Evolutionary conservation across 2,329 filamentous ascomycete species (phyloP).

Genomic region (Trichoderma gracile): DNA sequence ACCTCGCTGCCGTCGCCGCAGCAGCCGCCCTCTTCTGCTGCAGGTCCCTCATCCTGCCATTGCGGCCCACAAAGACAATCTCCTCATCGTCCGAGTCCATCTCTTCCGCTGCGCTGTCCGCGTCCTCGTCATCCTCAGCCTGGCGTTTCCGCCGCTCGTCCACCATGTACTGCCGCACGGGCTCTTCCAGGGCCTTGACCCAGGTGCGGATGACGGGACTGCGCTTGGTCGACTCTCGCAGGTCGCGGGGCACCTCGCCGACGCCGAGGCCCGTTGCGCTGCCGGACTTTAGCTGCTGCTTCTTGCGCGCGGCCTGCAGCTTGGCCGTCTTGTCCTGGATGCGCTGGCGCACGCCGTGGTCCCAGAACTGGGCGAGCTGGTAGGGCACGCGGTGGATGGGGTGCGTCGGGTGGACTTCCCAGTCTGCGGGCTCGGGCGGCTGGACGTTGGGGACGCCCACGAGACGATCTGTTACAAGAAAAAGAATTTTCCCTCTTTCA

Average conservation of each 20-base stretch:
- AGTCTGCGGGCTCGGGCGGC: conserved; percentile 80
- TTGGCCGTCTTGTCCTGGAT: conserved; percentile 49
- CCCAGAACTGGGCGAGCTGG: conserved; percentile 85
- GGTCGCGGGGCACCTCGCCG: conserved; percentile 72
- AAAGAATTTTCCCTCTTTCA: not conserved
- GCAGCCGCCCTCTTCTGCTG: conserved; percentile 41
- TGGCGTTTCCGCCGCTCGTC: conserved; percentile 40
- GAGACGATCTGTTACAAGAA: conserved; percentile 66
- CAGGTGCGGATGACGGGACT: conserved; percentile 74
- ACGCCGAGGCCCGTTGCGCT: conserved; percentile 47
- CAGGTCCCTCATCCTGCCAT: conserved; percentile 57
- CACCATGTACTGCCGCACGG: conserved; percentile 74
- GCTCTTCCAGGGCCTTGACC: conserved; percentile 81
- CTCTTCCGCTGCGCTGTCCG: conserved; percentile 40
- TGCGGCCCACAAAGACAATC: conserved; percentile 82
- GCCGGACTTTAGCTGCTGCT: conserved; percentile 46
- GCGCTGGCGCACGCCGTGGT: conserved; percentile 54
- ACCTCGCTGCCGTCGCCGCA: conserved; percentile 41
- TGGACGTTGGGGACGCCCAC: conserved; percentile 83
- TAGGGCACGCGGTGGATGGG: conserved; percentile 79
- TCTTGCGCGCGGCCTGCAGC: conserved; percentile 48
- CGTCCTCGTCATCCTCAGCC: conserved; percentile 26
- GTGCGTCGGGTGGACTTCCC: conserved; percentile 79
- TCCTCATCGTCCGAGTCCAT: conserved; percentile 69
- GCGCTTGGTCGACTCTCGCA: conserved; percentile 79